Evolutionary conservation across 495 filamentous ascomycete species (phyloP).

Genomic region (Achaetomiella virescens): DNA sequence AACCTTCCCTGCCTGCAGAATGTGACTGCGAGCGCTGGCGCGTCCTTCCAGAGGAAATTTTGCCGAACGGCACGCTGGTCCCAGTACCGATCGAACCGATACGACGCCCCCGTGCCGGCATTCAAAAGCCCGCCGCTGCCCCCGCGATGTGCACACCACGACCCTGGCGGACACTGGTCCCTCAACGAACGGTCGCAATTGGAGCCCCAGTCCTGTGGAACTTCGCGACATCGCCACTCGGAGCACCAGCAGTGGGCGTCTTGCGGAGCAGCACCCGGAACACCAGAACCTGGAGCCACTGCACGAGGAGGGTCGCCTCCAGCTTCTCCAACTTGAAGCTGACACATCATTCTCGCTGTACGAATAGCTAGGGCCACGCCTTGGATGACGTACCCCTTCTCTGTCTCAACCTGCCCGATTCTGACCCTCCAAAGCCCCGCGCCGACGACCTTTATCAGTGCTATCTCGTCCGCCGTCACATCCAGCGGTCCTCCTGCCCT

Average conservation of each 20-base stretch:
- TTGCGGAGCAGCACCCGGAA: constrained; percentile 1
- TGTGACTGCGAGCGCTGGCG: neutral
- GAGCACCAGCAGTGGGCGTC: neutral
- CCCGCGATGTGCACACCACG: neutral
- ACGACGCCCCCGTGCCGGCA: neutral
- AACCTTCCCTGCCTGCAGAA: constrained; percentile 4
- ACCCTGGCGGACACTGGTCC: neutral
- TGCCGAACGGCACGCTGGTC: constrained; percentile 6
- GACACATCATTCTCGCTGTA: constrained; percentile 10
- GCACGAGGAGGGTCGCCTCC: neutral
- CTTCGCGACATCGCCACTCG: neutral
- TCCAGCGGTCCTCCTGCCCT: neutral
- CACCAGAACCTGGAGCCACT: too few relatives aligned
- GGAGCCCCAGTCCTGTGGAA: constrained; percentile 1
- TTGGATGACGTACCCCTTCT: constrained; percentile 25
- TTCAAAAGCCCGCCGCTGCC: neutral
- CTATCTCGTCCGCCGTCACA: neutral
- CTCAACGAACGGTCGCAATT: neutral
- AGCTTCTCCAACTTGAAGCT: constrained; percentile 4
- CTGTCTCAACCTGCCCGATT: constrained; percentile 5
- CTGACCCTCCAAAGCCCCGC: constrained; percentile 13
- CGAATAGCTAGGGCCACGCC: constrained; percentile 27
- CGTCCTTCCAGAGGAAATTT: neutral
- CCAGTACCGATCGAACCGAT: neutral
- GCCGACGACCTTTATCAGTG: constrained; percentile 11